phyloP scores from a whole-genome alignment of 768 basidiomycete species.

The Hydnomerulius pinastri region DNA sequence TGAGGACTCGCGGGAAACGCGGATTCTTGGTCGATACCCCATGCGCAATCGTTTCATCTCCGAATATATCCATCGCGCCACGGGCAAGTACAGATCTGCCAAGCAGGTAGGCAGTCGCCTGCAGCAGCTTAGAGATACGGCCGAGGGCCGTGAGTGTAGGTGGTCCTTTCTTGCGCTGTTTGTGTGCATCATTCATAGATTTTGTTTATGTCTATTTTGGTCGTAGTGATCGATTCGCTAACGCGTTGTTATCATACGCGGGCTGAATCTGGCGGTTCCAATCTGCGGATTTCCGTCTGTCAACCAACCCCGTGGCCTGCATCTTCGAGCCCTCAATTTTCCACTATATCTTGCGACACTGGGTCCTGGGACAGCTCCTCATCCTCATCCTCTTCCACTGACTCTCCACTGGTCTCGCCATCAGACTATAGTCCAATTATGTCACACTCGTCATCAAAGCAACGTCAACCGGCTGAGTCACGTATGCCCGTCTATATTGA shows the following conservation, averaged over 20 bases:
- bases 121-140: conserved; percentile 75
- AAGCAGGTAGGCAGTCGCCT: conserved; percentile 83
- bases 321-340: conserved; percentile 18
- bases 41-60: conserved; percentile 82
- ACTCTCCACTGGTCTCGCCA: conserved; percentile 15
- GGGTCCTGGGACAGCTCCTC: conserved; percentile 16
- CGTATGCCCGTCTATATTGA: conserved; percentile 36
- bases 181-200: conserved; percentile 26
- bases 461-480: conserved; percentile 23
- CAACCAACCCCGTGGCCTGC: conserved; percentile 13
- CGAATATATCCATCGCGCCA: conserved; percentile 69
- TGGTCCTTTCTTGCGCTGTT: conserved; percentile 26
- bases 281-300: conserved; percentile 17
- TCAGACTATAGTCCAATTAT: conserved; percentile 18
- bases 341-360: conserved; percentile 27
- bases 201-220: conserved; percentile 33
- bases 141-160: conserved; percentile 71
- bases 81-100: conserved; percentile 69
- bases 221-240: conserved; percentile 37
- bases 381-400: conserved; percentile 20
- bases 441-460: conserved; percentile 21
- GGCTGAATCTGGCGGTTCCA: conserved; percentile 20
- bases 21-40: conserved; percentile 73
- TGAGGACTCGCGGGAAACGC: conserved; percentile 70
- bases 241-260: conserved; percentile 35